Percentiles rank a stretch among this genome's conserved stretches.
These are phyloP conservation scores for Malassezia arunalokei DNA, from an alignment of 1,284 basidiomycete genomes.

Conservation along the genomic window DNA sequence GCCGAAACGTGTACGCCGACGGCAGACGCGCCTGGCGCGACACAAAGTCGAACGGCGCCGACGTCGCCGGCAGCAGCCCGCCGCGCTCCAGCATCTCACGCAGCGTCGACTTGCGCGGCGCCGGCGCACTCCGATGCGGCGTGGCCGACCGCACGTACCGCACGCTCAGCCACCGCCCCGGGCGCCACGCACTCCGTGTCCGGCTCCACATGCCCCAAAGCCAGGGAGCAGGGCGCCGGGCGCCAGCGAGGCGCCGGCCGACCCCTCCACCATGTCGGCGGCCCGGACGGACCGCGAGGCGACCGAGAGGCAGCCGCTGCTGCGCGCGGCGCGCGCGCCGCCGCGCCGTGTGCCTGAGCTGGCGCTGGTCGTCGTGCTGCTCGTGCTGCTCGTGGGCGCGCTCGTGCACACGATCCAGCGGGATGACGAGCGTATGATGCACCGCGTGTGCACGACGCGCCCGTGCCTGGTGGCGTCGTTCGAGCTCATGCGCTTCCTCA, in stretches of 20 bases:
- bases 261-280: too few species aligned
- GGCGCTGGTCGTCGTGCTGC: neutral
- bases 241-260: too few species aligned
- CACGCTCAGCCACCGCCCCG: too few species aligned
- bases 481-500: conserved; percentile 66
- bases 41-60: neutral
- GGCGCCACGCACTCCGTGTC: too few species aligned
- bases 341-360: too few species aligned
- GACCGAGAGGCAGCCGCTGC: neutral
- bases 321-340: neutral
- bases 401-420: neutral
- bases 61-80: neutral
- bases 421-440: conserved; percentile 12
- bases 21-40: neutral
- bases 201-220: too few species aligned
- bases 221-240: too few species aligned
- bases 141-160: too few species aligned
- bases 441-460: conserved; percentile 57
- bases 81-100: neutral
- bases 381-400: neutral
- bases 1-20: neutral
- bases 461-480: conserved; percentile 75
- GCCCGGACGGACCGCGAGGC: neutral
- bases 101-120: neutral
- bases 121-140: too few species aligned